These are phyloP conservation scores for Cryptococcus deneoformans DNA, from an alignment of 1,284 basidiomycete genomes.

Conservation along the genomic window DNA sequence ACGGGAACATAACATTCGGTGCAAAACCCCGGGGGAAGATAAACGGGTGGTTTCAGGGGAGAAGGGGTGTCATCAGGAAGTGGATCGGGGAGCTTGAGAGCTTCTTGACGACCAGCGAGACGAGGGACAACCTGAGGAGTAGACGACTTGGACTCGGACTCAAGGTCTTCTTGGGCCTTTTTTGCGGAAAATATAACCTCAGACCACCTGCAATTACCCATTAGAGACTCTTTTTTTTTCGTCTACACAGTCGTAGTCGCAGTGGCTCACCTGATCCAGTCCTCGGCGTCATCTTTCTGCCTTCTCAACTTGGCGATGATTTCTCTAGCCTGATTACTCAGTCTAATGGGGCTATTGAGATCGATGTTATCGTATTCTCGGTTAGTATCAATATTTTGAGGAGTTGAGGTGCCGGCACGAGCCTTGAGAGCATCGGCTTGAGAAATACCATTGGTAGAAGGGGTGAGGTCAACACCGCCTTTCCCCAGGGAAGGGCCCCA, in stretches of 20 bases:
- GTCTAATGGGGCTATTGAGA: slow-evolving; percentile 79
- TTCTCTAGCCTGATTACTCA: slow-evolving; percentile 78
- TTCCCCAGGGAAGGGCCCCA: slow-evolving; percentile 78
- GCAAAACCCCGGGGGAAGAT: slow-evolving; percentile 56
- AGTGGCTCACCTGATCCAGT: slow-evolving; percentile 61
- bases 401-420: slow-evolving; percentile 33
- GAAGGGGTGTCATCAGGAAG: slow-evolving; percentile 21
- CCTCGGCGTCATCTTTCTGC: slow-evolving; percentile 90
- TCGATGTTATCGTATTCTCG: slow-evolving; percentile 60
- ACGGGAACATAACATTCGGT: slow-evolving; percentile 84
- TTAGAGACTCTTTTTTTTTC: background rate
- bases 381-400: slow-evolving; percentile 20
- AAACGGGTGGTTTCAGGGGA: slow-evolving; percentile 47
- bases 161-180: slow-evolving; percentile 31
- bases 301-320: slow-evolving; percentile 80
- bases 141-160: slow-evolving; percentile 2
- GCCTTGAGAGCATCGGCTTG: slow-evolving; percentile 14
- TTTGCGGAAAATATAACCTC: slow-evolving; percentile 17
- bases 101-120: slow-evolving; percentile 2
- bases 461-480: slow-evolving; percentile 71
- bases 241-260: background rate
- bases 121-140: slow-evolving; percentile 1
- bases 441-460: slow-evolving; percentile 48
- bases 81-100: slow-evolving; percentile 16
- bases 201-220: slow-evolving; percentile 12